Conservation (phyloP, 768 basidiomycete genomes). For the Mycena sanguinolenta region DNA sequence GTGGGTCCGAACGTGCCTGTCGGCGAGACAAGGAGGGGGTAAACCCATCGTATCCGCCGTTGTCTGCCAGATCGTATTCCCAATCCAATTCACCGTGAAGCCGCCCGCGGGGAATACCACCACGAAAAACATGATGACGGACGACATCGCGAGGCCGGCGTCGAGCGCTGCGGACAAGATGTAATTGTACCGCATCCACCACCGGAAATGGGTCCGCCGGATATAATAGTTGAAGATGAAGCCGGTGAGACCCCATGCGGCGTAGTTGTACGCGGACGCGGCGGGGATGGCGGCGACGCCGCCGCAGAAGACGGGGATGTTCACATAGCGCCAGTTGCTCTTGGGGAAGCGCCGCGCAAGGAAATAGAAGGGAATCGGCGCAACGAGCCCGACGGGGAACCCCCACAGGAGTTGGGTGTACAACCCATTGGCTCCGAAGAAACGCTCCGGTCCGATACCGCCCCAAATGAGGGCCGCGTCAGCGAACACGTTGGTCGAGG, state of each 20-base stretch:
- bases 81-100: slow-evolving; percentile 80
- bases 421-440: slow-evolving; percentile 69
- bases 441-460: slow-evolving; percentile 77
- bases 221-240: slow-evolving; percentile 88
- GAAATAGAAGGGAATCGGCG: slow-evolving; percentile 87
- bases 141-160: slow-evolving; percentile 70
- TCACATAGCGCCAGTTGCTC: slow-evolving; percentile 86
- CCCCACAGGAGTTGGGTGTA: slow-evolving; percentile 76
- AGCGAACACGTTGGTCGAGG: slow-evolving; percentile 73
- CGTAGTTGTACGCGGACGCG: slow-evolving; percentile 89
- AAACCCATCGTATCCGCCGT: slow-evolving; percentile 77
- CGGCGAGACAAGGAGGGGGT: slow-evolving; percentile 53
- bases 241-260: slow-evolving; percentile 81
- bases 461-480: slow-evolving; percentile 86
- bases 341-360: slow-evolving; percentile 86
- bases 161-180: slow-evolving; percentile 81
- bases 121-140: slow-evolving; percentile 76
- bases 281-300: slow-evolving; percentile 84
- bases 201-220: slow-evolving; percentile 72
- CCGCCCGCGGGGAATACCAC: slow-evolving; percentile 69
- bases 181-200: slow-evolving; percentile 95
- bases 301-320: slow-evolving; percentile 87
- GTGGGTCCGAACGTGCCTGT: slow-evolving; percentile 31
- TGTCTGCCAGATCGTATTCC: slow-evolving; percentile 79
- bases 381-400: slow-evolving; percentile 79